Conservation (phyloP, 495 filamentous ascomycete genomes). For the Penicillium atrosanguineum region DNA sequence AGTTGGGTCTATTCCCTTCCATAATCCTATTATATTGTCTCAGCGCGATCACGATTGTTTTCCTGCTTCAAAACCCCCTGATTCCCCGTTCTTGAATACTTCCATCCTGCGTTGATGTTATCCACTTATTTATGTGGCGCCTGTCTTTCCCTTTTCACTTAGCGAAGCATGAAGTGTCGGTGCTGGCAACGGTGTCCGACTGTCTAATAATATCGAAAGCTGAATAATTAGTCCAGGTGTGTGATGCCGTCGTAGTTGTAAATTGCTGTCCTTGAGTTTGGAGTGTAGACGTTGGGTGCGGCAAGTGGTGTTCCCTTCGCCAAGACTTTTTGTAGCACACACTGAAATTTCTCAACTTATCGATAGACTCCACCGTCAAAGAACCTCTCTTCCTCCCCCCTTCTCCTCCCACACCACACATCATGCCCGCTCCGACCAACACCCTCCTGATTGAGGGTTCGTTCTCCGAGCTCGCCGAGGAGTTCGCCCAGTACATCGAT, state of each 20-base stretch:
- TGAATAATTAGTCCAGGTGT: background rate
- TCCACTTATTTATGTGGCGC: slow-evolving; percentile 19
- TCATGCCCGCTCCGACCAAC: slow-evolving; percentile 53
- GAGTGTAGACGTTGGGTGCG: background rate
- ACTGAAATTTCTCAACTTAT: slow-evolving; percentile 48
- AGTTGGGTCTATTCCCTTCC: background rate
- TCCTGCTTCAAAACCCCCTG: slow-evolving; percentile 6
- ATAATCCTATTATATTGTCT: slow-evolving; percentile 14
- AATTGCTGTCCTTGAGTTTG: background rate
- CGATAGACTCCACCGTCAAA: slow-evolving; percentile 47
- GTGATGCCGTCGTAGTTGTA: background rate
- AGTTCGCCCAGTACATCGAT: slow-evolving; percentile 83
- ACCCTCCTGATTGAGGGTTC: slow-evolving; percentile 86
- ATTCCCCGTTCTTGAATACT: slow-evolving; percentile 24
- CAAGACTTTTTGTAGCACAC: slow-evolving; percentile 48
- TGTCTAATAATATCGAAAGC: slow-evolving; percentile 3
- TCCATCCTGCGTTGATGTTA: slow-evolving; percentile 14
- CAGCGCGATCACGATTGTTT: slow-evolving; percentile 15
- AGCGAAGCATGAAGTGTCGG: slow-evolving; percentile 10
- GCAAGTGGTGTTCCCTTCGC: slow-evolving; percentile 28
- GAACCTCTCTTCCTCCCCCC: slow-evolving; percentile 26
- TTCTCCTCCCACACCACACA: slow-evolving; percentile 26
- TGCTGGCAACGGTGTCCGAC: background rate
- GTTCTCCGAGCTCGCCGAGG: slow-evolving; percentile 83
- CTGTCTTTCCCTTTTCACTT: slow-evolving; percentile 21